A percentile compares a stretch with the other conserved stretches of the same genome.
Evolutionary conservation across 2,329 filamentous ascomycete species (phyloP).

Genomic region (Periconia sp.): DNA sequence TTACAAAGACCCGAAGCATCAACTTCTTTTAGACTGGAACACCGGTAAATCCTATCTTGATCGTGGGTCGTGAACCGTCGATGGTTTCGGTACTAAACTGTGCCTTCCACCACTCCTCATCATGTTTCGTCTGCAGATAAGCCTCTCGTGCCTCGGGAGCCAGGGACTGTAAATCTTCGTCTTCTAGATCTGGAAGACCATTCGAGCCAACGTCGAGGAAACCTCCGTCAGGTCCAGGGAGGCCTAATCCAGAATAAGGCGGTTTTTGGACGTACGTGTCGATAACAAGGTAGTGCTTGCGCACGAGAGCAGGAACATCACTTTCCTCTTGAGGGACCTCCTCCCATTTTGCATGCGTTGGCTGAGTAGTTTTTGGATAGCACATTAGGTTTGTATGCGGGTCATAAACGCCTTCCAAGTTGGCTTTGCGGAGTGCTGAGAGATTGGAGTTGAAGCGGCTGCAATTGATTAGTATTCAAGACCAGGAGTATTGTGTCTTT

Average conservation of each 20-base stretch:
- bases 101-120: conserved; percentile 74
- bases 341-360: conserved; percentile 84
- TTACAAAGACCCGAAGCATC: conserved; percentile 4
- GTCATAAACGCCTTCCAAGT: conserved; percentile 82
- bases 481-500: conserved; percentile 6
- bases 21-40: conserved; percentile 61
- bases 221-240: conserved; percentile 64
- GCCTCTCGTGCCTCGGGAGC: conserved; percentile 74
- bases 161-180: conserved; percentile 70
- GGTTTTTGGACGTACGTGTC: conserved; percentile 67
- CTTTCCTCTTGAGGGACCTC: conserved; percentile 60
- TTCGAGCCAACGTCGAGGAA: conserved; percentile 55
- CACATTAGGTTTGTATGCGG: conserved; percentile 93
- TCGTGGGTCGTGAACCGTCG: conserved; percentile 55
- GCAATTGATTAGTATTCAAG: conserved; percentile 22
- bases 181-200: conserved; percentile 68
- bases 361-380: conserved; percentile 86
- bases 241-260: conserved; percentile 62
- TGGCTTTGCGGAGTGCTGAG: conserved; percentile 70
- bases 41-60: conserved; percentile 56
- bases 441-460: conserved; percentile 86
- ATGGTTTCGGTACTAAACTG: conserved; percentile 74
- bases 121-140: conserved; percentile 69
- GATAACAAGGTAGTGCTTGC: conserved; percentile 67
- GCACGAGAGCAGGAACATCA: conserved; percentile 61